These are phyloP conservation scores for Salix exigua DNA, from an alignment of 345 rosid species.

Conservation along the genomic window DNA sequence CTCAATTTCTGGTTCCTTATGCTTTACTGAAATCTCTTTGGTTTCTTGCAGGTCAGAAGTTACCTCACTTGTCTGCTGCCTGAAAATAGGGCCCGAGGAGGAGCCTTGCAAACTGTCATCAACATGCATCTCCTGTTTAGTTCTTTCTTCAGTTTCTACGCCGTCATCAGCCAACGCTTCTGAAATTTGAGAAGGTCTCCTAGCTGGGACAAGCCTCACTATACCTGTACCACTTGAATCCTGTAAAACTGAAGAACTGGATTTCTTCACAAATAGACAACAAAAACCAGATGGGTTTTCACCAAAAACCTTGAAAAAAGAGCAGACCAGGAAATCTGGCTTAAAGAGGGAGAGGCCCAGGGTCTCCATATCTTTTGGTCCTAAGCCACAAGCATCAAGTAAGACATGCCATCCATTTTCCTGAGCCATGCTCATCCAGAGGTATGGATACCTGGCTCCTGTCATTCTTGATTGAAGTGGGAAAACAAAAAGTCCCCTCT, in stretches of 20 bases:
- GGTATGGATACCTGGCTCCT: slow-evolving; percentile 65
- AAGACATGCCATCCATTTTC: slow-evolving; percentile 81
- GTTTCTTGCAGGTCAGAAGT: slow-evolving; percentile 16
- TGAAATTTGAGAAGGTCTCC: slow-evolving; percentile 2
- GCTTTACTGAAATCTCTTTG: slow-evolving; percentile 7
- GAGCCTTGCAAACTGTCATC: slow-evolving; percentile 7
- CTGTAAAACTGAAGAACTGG: slow-evolving; percentile 38
- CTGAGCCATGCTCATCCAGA: slow-evolving; percentile 75
- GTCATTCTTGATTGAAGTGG: slow-evolving; percentile 76
- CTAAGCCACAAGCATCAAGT: slow-evolving; percentile 72
- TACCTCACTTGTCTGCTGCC: background rate
- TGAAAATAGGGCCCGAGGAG: slow-evolving; percentile 15
- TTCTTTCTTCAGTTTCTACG: background rate
- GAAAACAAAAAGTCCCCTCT: slow-evolving; percentile 69
- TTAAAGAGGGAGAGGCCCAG: slow-evolving; percentile 72
- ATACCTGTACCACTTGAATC: slow-evolving; percentile 36
- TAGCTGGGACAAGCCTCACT: slow-evolving; percentile 32
- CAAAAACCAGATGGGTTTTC: slow-evolving; percentile 69
- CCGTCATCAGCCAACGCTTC: slow-evolving; percentile 3
- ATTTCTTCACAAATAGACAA: slow-evolving; percentile 70
- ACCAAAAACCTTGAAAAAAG: slow-evolving; percentile 70
- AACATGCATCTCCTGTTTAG: background rate
- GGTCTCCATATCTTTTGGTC: slow-evolving; percentile 85
- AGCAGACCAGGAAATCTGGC: slow-evolving; percentile 76
- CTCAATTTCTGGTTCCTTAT: slow-evolving; percentile 26